Evolutionary conservation across 2,329 filamentous ascomycete species (phyloP).

Genomic region (Colletotrichum brevisporum): DNA sequence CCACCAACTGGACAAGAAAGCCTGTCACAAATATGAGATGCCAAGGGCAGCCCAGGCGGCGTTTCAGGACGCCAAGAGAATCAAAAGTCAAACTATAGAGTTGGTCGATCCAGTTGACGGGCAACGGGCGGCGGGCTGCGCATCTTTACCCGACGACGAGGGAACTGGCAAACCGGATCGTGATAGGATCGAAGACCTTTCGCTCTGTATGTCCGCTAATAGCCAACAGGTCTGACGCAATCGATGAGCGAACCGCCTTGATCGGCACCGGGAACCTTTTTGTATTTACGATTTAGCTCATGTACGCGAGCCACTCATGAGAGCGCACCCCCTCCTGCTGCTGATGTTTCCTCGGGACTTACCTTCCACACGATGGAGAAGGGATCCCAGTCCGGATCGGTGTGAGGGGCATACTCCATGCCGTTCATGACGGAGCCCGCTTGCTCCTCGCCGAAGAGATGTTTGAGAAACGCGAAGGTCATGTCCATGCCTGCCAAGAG

Average conservation of each 20-base stretch:
- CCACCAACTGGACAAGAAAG: neutral
- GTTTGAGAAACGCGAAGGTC: constrained; percentile 53
- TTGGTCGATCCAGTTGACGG: neutral
- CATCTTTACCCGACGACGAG: neutral
- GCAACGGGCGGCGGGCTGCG: too few species aligned
- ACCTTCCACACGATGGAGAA: constrained; percentile 44
- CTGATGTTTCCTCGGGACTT: neutral
- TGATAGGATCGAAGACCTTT: too few species aligned
- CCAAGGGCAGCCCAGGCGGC: constrained; percentile 18
- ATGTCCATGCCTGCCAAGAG: constrained; percentile 53
- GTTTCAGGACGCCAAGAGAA: constrained; percentile 32
- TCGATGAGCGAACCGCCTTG: neutral
- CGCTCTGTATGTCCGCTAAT: neutral
- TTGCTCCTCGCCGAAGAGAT: constrained; percentile 50
- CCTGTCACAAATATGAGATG: constrained; percentile 15
- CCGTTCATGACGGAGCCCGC: constrained; percentile 39
- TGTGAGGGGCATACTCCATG: constrained; percentile 44
- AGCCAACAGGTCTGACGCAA: neutral
- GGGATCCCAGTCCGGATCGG: constrained; percentile 44
- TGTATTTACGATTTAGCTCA: neutral
- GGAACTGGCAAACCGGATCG: too few species aligned
- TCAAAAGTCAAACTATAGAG: constrained; percentile 6
- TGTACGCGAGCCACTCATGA: neutral
- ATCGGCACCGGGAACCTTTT: neutral
- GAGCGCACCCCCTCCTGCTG: neutral